A percentile compares a stretch with the other conserved stretches of the same genome.
Conservation (phyloP, 805 yeast species). For the Cyberlindnera maritima region DNA sequence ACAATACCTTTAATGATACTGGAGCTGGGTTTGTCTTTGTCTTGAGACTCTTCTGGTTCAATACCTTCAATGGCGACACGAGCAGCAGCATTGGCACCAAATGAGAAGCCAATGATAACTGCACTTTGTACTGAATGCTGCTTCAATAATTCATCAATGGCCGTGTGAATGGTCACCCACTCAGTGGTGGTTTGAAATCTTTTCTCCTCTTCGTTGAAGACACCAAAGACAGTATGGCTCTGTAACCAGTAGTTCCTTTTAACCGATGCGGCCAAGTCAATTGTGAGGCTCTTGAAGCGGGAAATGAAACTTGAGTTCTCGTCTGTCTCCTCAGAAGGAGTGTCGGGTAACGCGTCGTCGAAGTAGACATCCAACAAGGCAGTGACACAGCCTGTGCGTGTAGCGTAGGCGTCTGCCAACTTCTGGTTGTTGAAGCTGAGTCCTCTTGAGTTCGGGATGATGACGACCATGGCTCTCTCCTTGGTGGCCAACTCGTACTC, state of each 20-base stretch:
- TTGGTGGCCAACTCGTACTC: slow-evolving; percentile 25
- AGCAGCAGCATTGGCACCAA: slow-evolving; percentile 25
- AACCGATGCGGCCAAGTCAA: slow-evolving; percentile 19
- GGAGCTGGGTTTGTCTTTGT: slow-evolving; percentile 3
- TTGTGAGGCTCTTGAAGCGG: slow-evolving; percentile 18
- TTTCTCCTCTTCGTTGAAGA: slow-evolving; percentile 13
- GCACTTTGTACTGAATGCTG: slow-evolving; percentile 19
- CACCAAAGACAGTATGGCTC: slow-evolving; percentile 24
- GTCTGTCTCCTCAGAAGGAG: slow-evolving; percentile 1
- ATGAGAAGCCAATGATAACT: slow-evolving; percentile 26
- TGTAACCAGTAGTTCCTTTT: slow-evolving; percentile 24
- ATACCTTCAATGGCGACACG: slow-evolving; percentile 21
- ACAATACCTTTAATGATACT: slow-evolving; percentile 18
- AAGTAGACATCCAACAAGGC: slow-evolving; percentile 25
- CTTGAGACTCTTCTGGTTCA: background rate
- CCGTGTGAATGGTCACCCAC: slow-evolving; percentile 16
- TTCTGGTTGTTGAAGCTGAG: slow-evolving; percentile 25
- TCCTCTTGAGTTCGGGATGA: slow-evolving; percentile 26
- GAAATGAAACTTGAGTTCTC: slow-evolving; percentile 14
- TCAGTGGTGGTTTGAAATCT: slow-evolving; percentile 21
- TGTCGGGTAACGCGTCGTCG: slow-evolving; percentile 20
- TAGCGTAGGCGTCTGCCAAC: slow-evolving; percentile 27
- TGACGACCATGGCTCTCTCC: slow-evolving; percentile 26
- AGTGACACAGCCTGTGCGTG: slow-evolving; percentile 28
- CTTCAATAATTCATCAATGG: slow-evolving; percentile 21